Base-by-base conservation (phyloP, 306 rosid species). In the Vigna angularis region DNA sequence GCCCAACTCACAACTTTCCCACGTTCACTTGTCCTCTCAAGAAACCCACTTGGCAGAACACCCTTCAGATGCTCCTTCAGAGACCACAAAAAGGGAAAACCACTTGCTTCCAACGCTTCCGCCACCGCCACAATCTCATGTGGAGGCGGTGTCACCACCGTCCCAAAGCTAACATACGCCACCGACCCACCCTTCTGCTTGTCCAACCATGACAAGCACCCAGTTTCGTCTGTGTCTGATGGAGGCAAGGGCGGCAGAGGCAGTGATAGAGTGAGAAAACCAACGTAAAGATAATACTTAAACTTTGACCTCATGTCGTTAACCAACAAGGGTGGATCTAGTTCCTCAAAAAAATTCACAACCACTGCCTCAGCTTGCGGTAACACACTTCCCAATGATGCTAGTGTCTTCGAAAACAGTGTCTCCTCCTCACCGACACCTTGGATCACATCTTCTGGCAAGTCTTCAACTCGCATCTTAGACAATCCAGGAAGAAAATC, bases 1-100 rank as follows among this genome's bases (percentile, higher is more conserved):
- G 77, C 83, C 92, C 95, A 90, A 1, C 85, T 16, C 42, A 88
- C 89, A 8, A 87, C 30, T 77, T 82, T 90, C 2, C 92, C 89
- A 1, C 3, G 2, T 72, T 48, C 81, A 80, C 57, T 82, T 86
- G 47, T 42, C 47, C 47, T 42, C 47, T 42, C 13, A n/a, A 84
- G 45, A 75, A 90, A 90, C 74, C 82, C 91, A 2, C 15, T 7
- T 7, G 88, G 88, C n/a, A 83, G 44, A 64, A 17, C 26, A 0
- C 70, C 70, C 53, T 40, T 81, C 0, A 51, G 7, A 13, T 82
- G 17, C 3, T 82, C 88, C 61, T 63, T 78, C 0, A 85, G 70
- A 3, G 89, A 85, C 89, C 89, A 85, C 0, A 85, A 14, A 40
- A 85, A 85, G 15, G 90, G 84, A 16, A 80, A 64, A 0, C 66